A percentile compares a stretch with the other conserved stretches of the same genome.
phyloP scores from a whole-genome alignment of 768 basidiomycete genomes.

The Agaricus blazei region DNA sequence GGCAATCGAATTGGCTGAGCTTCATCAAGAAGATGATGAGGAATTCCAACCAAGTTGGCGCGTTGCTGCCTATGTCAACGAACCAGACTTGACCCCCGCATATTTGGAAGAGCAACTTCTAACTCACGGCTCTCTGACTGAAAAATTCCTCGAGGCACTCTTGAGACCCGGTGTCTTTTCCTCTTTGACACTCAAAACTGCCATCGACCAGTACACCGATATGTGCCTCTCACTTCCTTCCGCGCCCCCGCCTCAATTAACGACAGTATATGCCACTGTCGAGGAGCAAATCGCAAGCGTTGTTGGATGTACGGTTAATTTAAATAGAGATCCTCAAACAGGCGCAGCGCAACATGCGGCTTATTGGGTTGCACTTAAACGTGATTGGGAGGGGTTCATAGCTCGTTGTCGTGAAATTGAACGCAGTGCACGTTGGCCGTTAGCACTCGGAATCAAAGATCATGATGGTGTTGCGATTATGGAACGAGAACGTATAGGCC shows the following conservation, averaged over 20 bases:
- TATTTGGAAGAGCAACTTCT: constrained; percentile 83
- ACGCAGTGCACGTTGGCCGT: constrained; percentile 77
- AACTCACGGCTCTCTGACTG: constrained; percentile 63
- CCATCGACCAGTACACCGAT: constrained; percentile 78
- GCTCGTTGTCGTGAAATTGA: constrained; percentile 90
- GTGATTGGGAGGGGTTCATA: constrained; percentile 96
- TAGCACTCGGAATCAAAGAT: constrained; percentile 51
- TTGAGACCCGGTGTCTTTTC: constrained; percentile 90
- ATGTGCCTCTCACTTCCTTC: constrained; percentile 64
- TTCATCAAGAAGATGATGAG: constrained; percentile 32
- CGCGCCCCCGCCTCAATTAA: constrained; percentile 50
- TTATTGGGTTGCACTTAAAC: constrained; percentile 80
- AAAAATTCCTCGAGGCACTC: constrained; percentile 77
- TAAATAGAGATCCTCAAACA: constrained; percentile 70
- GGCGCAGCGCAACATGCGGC: constrained; percentile 74
- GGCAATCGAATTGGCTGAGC: constrained; percentile 52
- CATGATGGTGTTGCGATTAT: constrained; percentile 52
- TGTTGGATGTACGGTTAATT: constrained; percentile 79
- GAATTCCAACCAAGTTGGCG: constrained; percentile 41
- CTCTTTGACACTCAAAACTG: constrained; percentile 69
- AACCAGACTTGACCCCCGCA: constrained; percentile 76
- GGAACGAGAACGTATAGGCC: constrained; percentile 74
- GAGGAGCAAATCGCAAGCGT: constrained; percentile 75
- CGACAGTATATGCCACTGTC: constrained; percentile 57
- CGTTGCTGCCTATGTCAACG: constrained; percentile 55